These are phyloP conservation scores for Eimeria maxima DNA, from an alignment of 169 alveolate species.

Conservation along the genomic window DNA sequence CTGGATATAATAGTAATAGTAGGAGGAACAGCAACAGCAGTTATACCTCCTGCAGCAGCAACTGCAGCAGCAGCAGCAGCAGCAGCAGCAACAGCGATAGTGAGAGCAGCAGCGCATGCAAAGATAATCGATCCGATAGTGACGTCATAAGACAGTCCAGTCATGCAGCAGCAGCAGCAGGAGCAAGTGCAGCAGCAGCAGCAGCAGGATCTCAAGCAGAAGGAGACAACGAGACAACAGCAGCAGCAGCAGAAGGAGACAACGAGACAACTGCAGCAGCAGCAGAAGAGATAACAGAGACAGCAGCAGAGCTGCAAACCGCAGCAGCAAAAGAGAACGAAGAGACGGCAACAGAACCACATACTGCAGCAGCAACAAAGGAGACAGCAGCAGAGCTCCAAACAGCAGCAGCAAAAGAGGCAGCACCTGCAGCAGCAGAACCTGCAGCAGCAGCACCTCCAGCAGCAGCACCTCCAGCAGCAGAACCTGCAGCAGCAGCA, in stretches of 20 bases:
- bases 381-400: too few species aligned
- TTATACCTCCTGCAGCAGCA: too few species aligned
- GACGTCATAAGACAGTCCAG: neutral
- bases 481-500: too few species aligned
- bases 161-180: slow-evolving; percentile 2
- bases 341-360: too few species aligned
- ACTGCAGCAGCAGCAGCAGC: slow-evolving; percentile 16
- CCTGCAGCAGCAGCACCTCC: too few species aligned
- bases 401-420: too few species aligned
- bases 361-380: too few species aligned
- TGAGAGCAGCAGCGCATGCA: slow-evolving; percentile 16
- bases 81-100: too few species aligned
- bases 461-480: too few species aligned
- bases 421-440: too few species aligned
- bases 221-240: neutral
- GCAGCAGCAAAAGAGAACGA: neutral
- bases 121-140: neutral
- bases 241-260: neutral
- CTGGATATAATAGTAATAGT: too few species aligned
- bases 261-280: neutral
- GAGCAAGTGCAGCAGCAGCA: neutral
- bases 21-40: too few species aligned
- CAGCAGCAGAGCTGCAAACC: neutral
- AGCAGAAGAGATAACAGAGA: neutral
- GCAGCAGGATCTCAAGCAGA: neutral